A percentile compares a stretch with the other conserved stretches of the same genome.
These are phyloP conservation scores for Trichosporon ovoides DNA, from an alignment of 1,284 basidiomycete species.

Conservation along the genomic window DNA sequence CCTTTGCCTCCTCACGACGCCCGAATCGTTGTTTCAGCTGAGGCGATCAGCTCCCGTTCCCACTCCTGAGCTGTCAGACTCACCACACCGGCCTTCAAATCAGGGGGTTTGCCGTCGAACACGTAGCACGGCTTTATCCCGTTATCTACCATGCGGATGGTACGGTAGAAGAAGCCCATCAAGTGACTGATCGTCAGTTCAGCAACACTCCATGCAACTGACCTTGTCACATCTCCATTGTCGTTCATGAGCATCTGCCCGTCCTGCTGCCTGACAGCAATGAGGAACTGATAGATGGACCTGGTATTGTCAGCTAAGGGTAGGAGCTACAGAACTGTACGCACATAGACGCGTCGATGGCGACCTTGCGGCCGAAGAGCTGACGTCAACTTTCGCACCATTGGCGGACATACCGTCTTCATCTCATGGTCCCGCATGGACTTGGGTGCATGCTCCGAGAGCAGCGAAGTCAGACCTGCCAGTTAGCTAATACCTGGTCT, in stretches of 20 bases:
- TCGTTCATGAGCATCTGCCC: constrained; percentile 97
- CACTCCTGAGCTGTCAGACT: constrained; percentile 43
- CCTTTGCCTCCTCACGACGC: constrained; percentile 83
- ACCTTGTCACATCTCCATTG: constrained; percentile 88
- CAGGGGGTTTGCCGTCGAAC: constrained; percentile 97
- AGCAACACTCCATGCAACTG: constrained; percentile 17
- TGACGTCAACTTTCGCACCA: constrained; percentile 14
- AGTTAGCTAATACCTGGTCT: too few species aligned
- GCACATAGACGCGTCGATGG: constrained; percentile 96
- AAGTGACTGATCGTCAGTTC: constrained; percentile 61
- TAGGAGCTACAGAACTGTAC: constrained; percentile 8
- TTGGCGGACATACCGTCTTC: constrained; percentile 59
- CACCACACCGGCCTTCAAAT: constrained; percentile 92
- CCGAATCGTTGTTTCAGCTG: constrained; percentile 67
- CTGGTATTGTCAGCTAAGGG: constrained; percentile 26
- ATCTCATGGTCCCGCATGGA: constrained; percentile 89
- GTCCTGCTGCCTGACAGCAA: constrained; percentile 92
- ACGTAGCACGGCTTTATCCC: constrained; percentile 98
- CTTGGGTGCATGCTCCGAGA: constrained; percentile 82
- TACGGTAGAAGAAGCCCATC: constrained; percentile 98
- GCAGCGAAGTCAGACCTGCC: constrained; percentile 74
- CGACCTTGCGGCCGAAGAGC: constrained; percentile 95
- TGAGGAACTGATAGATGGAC: constrained; percentile 76
- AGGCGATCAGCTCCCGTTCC: background rate
- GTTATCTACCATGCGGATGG: constrained; percentile 96